phyloP scores from a whole-genome alignment of 352 stramenopile genomes.

The Halophytophthora polymorphica region DNA sequence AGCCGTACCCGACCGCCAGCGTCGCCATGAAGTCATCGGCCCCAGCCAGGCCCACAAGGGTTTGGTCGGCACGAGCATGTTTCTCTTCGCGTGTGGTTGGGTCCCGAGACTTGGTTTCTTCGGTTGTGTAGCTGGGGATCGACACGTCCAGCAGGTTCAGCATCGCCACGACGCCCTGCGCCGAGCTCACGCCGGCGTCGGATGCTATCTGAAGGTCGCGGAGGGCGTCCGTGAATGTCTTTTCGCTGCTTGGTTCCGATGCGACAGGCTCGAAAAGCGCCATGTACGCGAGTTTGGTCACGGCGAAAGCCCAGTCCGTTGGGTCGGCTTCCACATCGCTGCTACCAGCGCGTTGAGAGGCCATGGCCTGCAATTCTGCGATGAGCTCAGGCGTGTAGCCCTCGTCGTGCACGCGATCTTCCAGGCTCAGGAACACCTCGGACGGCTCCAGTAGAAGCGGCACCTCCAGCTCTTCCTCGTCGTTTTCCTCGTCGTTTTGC shows the following conservation, averaged over 20 bases:
- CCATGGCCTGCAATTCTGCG: conserved; percentile 27
- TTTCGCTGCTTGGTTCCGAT: conserved; percentile 4
- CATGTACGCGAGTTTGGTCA: conserved; percentile 58
- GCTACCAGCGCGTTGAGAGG: background rate
- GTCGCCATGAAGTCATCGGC: conserved; percentile 51
- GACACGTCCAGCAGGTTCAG: conserved; percentile 53
- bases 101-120: conserved; percentile 6
- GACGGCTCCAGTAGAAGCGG: conserved; percentile 29
- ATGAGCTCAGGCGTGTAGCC: conserved; percentile 42
- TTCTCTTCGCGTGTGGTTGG: conserved; percentile 22
- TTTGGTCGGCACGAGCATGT: conserved; percentile 27
- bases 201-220: conserved; percentile 38
- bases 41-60: conserved; percentile 28
- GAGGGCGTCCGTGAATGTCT: conserved; percentile 40
- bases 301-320: conserved; percentile 47
- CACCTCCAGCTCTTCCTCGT: conserved; percentile 8
- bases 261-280: conserved; percentile 50
- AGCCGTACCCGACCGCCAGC: conserved; percentile 53
- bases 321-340: conserved; percentile 12
- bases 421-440: conserved; percentile 44
- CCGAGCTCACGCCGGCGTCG: conserved; percentile 38
- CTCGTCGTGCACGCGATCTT: conserved; percentile 45
- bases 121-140: conserved; percentile 15
- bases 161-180: conserved; percentile 45
- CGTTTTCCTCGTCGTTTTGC: background rate